Evolutionary conservation across 2,329 filamentous ascomycete genomes (phyloP), one percentile per base, ranked within the genome.

Genomic region (Penicillium fuscoglaucum): DNA sequence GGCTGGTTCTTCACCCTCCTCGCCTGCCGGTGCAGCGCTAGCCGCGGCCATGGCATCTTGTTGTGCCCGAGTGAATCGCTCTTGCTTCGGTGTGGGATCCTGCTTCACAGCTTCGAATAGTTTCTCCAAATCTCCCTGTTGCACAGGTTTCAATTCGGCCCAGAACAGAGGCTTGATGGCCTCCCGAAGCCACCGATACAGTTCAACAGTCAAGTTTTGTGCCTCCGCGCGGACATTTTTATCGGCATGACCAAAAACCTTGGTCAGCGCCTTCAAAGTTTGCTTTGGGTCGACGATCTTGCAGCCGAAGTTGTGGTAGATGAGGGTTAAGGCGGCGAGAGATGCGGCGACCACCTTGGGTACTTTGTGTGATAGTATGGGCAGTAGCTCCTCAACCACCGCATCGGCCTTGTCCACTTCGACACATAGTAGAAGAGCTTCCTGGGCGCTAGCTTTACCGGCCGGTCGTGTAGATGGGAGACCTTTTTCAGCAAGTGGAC

Each of bases 141-240:
- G 95, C 0, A 96, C 93, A 0, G 93, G 90, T 74, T 99, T 99
- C 61, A 99, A 77, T 59, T 99, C 95, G 45, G 84, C 87, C 93
- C 95, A 99, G 74, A 99, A 98, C 76, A 98, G 89, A 39, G 93
- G 91, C 74, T 99, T 99, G 87, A 99, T 97, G 12, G 93, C 93
- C 64, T 99, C 95, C 66, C 93, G 90, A 35, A 99, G 82, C 95
- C 96, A 99, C 76, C 95, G 84, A 76, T 99, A 99, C 58, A 99
- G 85, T 72, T 99, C 96, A 48, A 97, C 91, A 0, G 93, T 90
- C 57, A 99, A 81, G 67, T 89, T 92, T 47, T 95, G 95, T 29
- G 93, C 92, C 74, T 97, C 95, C 4, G 93, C 92, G 76, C 95
- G 89, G 17, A 99, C 91, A 73, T 98, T 98, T 78, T 99, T 99